Percentiles rank a stretch among this genome's conserved stretches.
Evolutionary conservation across 2,329 filamentous ascomycete genomes (phyloP).

Genomic region (Microcyclospora tardicrescens): DNA sequence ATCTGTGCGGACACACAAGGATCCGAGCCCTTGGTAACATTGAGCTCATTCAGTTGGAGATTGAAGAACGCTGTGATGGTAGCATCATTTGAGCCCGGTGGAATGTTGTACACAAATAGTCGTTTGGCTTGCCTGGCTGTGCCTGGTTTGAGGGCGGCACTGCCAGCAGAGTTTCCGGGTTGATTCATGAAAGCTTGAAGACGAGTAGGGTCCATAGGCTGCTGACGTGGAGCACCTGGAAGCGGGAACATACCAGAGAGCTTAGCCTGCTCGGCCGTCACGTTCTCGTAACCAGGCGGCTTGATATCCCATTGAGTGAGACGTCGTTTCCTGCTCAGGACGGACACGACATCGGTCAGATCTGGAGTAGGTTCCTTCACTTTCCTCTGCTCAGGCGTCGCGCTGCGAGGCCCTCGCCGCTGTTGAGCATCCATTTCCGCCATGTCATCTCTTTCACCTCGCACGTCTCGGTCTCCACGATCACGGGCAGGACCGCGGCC

Average conservation of each 20-base stretch:
- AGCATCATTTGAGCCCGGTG: constrained; percentile 61
- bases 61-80: constrained; percentile 79
- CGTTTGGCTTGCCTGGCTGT: constrained; percentile 92
- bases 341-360: constrained; percentile 68
- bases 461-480: constrained; percentile 22
- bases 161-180: constrained; percentile 56
- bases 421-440: constrained; percentile 21
- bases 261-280: constrained; percentile 96
- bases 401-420: constrained; percentile 48
- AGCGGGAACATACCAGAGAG: constrained; percentile 98
- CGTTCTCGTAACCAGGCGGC: constrained; percentile 92
- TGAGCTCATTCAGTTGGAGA: constrained; percentile 89
- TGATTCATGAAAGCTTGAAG: constrained; percentile 94
- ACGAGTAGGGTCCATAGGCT: constrained; percentile 87
- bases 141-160: constrained; percentile 73
- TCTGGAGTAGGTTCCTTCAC: constrained; percentile 94
- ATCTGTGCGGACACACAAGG: constrained; percentile 77
- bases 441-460: constrained; percentile 19
- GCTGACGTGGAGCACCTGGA: constrained; percentile 84
- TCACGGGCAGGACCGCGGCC: constrained; percentile 14
- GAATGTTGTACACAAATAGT: constrained; percentile 75
- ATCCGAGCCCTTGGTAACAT: constrained; percentile 71
- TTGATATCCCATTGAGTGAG: constrained; percentile 99
- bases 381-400: constrained; percentile 68
- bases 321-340: constrained; percentile 77